Evolutionary conservation across 352 stramenopile genomes (phyloP).

Genomic region (Globisporangium lucens): DNA sequence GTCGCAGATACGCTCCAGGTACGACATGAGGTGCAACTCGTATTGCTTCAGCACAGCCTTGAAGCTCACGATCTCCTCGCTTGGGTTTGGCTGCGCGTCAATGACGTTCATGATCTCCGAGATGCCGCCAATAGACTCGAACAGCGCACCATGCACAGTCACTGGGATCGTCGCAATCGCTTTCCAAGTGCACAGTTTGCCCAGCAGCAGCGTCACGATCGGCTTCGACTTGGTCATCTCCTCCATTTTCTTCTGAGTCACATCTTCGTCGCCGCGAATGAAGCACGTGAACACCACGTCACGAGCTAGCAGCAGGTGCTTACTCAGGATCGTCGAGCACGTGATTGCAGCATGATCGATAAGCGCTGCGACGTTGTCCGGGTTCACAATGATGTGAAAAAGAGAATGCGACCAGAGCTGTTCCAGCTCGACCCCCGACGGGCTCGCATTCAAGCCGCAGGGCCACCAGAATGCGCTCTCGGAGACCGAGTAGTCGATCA

Average conservation of each 20-base stretch:
- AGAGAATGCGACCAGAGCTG: constrained; percentile 72
- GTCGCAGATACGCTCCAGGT: constrained; percentile 60
- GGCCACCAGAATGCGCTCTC: constrained; percentile 84
- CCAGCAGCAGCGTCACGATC: constrained; percentile 60
- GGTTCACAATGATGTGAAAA: constrained; percentile 61
- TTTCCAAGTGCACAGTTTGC: constrained; percentile 55
- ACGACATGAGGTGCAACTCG: constrained; percentile 43
- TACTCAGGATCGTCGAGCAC: constrained; percentile 68
- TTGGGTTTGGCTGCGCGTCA: constrained; percentile 24
- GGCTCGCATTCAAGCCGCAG: constrained; percentile 29
- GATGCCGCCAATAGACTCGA: constrained; percentile 75
- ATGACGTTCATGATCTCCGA: constrained; percentile 66
- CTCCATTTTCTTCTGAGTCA: constrained; percentile 25
- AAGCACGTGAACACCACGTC: constrained; percentile 59
- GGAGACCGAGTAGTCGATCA: constrained; percentile 71
- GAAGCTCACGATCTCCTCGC: constrained; percentile 31
- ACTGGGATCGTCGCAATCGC: constrained; percentile 72
- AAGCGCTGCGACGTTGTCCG: constrained; percentile 53
- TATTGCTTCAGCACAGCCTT: constrained; percentile 42
- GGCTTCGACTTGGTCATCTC: constrained; percentile 42
- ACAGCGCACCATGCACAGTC: constrained; percentile 72
- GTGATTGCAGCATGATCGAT: constrained; percentile 77
- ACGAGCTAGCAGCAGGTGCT: constrained; percentile 76
- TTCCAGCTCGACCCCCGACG: constrained; percentile 27
- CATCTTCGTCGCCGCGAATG: constrained; percentile 17